These are phyloP conservation scores for Talaromyces proteolyticus DNA, from an alignment of 495 filamentous ascomycete genomes.

Conservation along the genomic window DNA sequence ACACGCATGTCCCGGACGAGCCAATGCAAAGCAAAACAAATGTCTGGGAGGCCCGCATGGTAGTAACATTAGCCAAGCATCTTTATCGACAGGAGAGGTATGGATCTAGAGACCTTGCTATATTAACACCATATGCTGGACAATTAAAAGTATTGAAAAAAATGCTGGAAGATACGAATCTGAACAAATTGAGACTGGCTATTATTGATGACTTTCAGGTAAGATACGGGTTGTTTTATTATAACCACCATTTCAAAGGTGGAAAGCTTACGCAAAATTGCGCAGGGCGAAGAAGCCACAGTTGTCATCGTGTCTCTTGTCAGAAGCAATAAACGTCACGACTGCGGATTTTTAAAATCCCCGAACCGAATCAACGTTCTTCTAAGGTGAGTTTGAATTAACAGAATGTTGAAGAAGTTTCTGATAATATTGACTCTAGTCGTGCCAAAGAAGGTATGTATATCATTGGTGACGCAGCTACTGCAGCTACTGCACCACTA, in stretches of 20 bases:
- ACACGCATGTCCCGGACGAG: constrained; percentile 17
- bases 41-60: constrained; percentile 60
- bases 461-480: constrained; percentile 61
- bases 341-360: constrained; percentile 65
- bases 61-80: constrained; percentile 55
- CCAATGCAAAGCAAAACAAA: constrained; percentile 54
- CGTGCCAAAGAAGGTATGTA: constrained; percentile 78
- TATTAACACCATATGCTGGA: constrained; percentile 65
- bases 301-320: constrained; percentile 70
- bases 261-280: too few species aligned
- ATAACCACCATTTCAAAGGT: too few species aligned
- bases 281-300: constrained; percentile 72
- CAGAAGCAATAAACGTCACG: constrained; percentile 55
- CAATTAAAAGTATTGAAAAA: constrained; percentile 49
- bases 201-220: constrained; percentile 67
- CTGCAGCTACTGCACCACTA: constrained; percentile 52
- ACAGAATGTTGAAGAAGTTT: neutral
- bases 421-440: constrained; percentile 1
- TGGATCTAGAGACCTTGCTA: constrained; percentile 55
- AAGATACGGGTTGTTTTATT: neutral
- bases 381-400: constrained; percentile 30
- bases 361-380: constrained; percentile 75
- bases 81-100: constrained; percentile 61
- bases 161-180: constrained; percentile 15
- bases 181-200: constrained; percentile 53